These are phyloP conservation scores for Erysimum cheiranthoides DNA, from an alignment of 345 rosid genomes.

Conservation along the genomic window DNA sequence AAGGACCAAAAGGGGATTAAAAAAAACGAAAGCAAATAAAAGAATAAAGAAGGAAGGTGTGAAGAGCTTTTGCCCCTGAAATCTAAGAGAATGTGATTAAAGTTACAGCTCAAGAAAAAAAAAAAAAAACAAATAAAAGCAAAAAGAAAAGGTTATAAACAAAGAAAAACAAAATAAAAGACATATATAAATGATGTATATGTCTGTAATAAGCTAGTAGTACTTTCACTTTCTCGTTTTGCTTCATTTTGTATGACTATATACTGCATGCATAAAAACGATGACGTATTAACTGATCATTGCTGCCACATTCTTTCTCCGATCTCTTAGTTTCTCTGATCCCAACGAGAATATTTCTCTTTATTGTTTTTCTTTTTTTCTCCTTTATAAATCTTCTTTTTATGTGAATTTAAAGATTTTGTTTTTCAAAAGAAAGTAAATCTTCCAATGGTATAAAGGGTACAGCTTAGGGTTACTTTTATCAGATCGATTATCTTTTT, in stretches of 20 bases:
- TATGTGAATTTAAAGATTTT: conserved; percentile 43
- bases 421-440: conserved; percentile 45
- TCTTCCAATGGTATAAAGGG: conserved; percentile 51
- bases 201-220: conserved; percentile 21
- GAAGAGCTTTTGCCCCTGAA: conserved; percentile 50
- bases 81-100: conserved; percentile 56
- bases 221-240: conserved; percentile 43
- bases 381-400: conserved; percentile 49
- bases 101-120: conserved; percentile 45
- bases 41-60: conserved; percentile 32
- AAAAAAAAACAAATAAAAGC: conserved; percentile 36
- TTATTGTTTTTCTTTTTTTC: conserved; percentile 37
- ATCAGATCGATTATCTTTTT: conserved; percentile 49
- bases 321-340: conserved; percentile 56
- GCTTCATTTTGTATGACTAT: conserved; percentile 39
- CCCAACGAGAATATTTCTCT: conserved; percentile 54
- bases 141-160: conserved; percentile 44
- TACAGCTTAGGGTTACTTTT: conserved; percentile 46
- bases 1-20: conserved; percentile 22
- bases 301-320: conserved; percentile 53
- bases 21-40: conserved; percentile 22
- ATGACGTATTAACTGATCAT: conserved; percentile 49
- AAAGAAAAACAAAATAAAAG: conserved; percentile 18
- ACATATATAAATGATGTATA: not conserved
- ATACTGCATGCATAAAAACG: conserved; percentile 46